Base-by-base conservation (phyloP, 2,329 filamentous ascomycete species). In the Apiospora pterosperma region DNA sequence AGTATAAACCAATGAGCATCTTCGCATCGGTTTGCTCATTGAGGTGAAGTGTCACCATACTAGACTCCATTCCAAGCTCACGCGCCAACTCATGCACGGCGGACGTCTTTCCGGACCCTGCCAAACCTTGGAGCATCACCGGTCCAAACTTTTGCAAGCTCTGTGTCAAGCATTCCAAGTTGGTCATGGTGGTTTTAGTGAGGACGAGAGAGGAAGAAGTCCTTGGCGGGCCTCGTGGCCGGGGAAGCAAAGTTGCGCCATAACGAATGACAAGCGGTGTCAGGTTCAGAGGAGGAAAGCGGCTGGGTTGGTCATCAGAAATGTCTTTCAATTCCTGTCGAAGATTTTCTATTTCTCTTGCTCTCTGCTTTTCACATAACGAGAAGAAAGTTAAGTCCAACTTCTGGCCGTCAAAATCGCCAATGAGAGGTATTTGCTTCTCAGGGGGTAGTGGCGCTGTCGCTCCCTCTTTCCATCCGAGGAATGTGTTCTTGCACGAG, bases 21-120 rank as follows among this genome's bases (percentile, higher is more conserved):
- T 99, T 99, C 0, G 95, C 94, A 78, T 99, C 96, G 2, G 94
- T 98, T 77, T 99, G 96, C 77, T 98, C 96, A 75, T 99, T 99
- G 38, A 99, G 82, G 77, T 99, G 95, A 36, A 99, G 83, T 4
- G 95, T 98, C 62, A 99, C 91, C 88, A 99, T 93, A 65, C 87
- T 88, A 6, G 89, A 86, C 25, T 92, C 87, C 78, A 92, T 92
- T 67, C 91, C 92, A 63, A 98, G 86, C 69, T 90, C 87, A 71
- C 87, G 87, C 28, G 95, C 94, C 66, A 95, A 85, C 75, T 97
- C 90, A 68, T 92, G 91, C 16, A 96, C 87, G 23, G 97, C 78
- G 0, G 92, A 89, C 0, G 96, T 97, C 81, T 99, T 99, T 61
- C 96, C 96, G 36, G 91, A 91, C 23, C 96, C 95, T 8, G 95